Base-by-base conservation (phyloP, 2,329 filamentous ascomycete species). In the Amauroascus niger region DNA sequence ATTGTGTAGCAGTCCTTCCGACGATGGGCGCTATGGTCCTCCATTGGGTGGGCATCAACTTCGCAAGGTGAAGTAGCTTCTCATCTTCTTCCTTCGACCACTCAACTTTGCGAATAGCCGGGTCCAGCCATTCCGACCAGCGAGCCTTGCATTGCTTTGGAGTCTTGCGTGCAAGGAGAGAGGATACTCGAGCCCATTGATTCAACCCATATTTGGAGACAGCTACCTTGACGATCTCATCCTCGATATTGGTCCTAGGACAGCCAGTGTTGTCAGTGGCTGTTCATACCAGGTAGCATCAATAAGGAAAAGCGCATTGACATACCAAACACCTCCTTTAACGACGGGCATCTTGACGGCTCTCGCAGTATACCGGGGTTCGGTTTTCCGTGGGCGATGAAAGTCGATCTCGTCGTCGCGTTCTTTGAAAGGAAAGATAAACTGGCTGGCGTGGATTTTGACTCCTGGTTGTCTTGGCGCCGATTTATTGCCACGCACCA, bases 11-110 rank as follows among this genome's bases (percentile, higher is more conserved):
- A 43, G 93, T 97, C 65, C 93, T 83, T 60, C 93, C 93, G 63
- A 98, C 90, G 62, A 97, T 91, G 53, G 93, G 90, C 55, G 93
- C 91, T 66, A 98, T 97, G 46, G 93, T 97, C 65, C 93, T 86
- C 93, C 93, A 98, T 80, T 98, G 93, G 26, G 91, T 97, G 54
- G 93, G 93, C 85, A 98, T 95, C 73, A 98, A 78, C 79, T 97
- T 98, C 58, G 93, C 93, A 65, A 98, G 79, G 66, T 97, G 93
- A 64, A 98, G 74, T 57, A 98, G 79, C 74, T 95, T 96, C 76
- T 98, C 93, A 69, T 98, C 93, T 70, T 98, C 93, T 71, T 98
- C 93, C 66, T 93, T 87, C 68, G 88, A 95, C 91, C 93, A 98
- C 74, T 98, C 93, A 63, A 95, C 93, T 77, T 98, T 98, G 66